Percentiles rank a stretch among this genome's conserved stretches.
These are phyloP conservation scores for Penicillium silybi DNA, from an alignment of 495 filamentous ascomycete species.

Conservation along the genomic window DNA sequence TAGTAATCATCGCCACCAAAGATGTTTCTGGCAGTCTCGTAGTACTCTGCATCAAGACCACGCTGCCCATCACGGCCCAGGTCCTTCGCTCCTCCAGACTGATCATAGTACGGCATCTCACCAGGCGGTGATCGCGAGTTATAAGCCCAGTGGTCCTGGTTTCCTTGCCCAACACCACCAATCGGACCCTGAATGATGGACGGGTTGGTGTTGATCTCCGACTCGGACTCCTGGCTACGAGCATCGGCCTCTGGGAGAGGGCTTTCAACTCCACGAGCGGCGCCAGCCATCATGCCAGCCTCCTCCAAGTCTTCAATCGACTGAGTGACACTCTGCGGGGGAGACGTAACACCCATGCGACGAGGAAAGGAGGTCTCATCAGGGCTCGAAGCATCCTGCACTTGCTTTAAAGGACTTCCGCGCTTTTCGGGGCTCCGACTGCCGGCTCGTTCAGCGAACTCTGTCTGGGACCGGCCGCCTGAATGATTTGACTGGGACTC, in stretches of 20 bases:
- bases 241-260: constrained; percentile 59
- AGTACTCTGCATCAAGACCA: constrained; percentile 37
- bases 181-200: constrained; percentile 70
- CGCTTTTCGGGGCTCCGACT: constrained; percentile 25
- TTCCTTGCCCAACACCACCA: constrained; percentile 46
- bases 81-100: constrained; percentile 32
- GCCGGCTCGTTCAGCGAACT: constrained; percentile 25
- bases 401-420: constrained; percentile 45
- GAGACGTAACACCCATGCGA: constrained; percentile 55
- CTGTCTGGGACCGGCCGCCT: constrained; percentile 32
- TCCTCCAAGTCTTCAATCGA: constrained; percentile 54
- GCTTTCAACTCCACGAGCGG: constrained; percentile 53
- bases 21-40: constrained; percentile 35
- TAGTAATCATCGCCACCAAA: constrained; percentile 37
- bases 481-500: constrained; percentile 38
- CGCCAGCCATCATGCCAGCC: constrained; percentile 56
- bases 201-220: constrained; percentile 73
- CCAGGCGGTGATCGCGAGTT: constrained; percentile 45
- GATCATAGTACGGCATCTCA: constrained; percentile 39
- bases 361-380: constrained; percentile 45
- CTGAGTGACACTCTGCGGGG: constrained; percentile 71
- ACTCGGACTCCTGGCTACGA: constrained; percentile 43
- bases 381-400: constrained; percentile 36
- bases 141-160: constrained; percentile 51
- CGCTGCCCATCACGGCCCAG: constrained; percentile 26